A percentile compares a stretch with the other conserved stretches of the same genome.
phyloP scores from a whole-genome alignment of 805 yeast genomes.

The Wickerhamiella vanderwaltii region DNA sequence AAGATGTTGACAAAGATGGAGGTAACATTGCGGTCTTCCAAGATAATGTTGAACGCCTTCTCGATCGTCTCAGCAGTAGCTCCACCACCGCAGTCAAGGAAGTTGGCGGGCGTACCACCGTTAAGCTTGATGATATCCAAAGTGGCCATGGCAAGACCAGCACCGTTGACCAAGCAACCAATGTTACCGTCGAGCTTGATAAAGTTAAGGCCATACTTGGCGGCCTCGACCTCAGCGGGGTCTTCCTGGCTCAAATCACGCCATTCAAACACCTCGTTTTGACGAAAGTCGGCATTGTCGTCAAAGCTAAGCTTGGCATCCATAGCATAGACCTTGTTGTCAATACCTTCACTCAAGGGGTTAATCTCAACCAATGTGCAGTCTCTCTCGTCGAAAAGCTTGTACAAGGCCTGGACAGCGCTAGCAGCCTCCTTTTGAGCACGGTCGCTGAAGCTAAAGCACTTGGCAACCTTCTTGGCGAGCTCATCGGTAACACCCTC shows the following conservation, averaged over 20 bases:
- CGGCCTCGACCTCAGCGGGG: conserved; percentile 90
- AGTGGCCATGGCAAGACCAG: conserved; percentile 99
- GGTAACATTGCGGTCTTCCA: conserved; percentile 77
- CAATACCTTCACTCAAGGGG: conserved; percentile 89
- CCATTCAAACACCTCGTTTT: conserved; percentile 88
- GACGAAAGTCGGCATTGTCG: conserved; percentile 92
- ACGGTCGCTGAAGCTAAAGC: conserved; percentile 65
- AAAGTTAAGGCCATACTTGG: conserved; percentile 81
- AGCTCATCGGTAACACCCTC: conserved; percentile 67
- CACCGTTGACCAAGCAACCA: conserved; percentile 98
- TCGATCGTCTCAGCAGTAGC: conserved; percentile 98
- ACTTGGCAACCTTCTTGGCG: conserved; percentile 65
- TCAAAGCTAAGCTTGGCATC: conserved; percentile 98
- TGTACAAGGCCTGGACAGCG: conserved; percentile 73
- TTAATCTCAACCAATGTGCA: conserved; percentile 98
- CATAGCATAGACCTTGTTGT: conserved; percentile 88
- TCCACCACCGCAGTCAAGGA: conserved; percentile 99
- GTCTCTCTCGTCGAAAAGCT: conserved; percentile 81
- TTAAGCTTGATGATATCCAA: conserved; percentile 97
- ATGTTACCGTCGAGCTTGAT: conserved; percentile 97
- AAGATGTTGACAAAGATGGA: conserved; percentile 97
- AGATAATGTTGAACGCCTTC: conserved; percentile 86
- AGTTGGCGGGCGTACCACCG: conserved; percentile 98
- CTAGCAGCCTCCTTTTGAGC: conserved; percentile 81
- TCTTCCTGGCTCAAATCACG: conserved; percentile 97